Evolutionary conservation across 306 rosid genomes (phyloP).

Genomic region (Quercus engelmannii): DNA sequence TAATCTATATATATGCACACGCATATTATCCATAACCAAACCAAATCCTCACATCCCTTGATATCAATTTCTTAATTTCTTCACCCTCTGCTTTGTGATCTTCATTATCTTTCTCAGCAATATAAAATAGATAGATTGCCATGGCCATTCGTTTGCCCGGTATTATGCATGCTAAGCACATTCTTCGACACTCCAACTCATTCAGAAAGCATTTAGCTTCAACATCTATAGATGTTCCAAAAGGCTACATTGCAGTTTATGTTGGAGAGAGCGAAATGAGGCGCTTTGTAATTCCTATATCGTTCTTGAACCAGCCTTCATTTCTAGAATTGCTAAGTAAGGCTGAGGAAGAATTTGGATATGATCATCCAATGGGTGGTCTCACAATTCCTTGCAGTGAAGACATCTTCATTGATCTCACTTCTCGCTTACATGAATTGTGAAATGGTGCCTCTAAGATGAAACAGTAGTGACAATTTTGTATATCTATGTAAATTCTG

Average conservation of each 20-base stretch:
- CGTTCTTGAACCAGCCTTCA: constrained; percentile 38
- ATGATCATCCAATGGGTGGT: constrained; percentile 34
- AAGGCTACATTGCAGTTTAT: constrained; percentile 37
- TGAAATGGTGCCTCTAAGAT: neutral
- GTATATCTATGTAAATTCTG: neutral
- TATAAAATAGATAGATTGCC: too few relatives aligned
- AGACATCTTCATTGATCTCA: neutral
- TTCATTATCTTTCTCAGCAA: neutral
- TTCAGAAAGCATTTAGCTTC: neutral
- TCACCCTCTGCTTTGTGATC: too few relatives aligned
- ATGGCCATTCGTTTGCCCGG: neutral
- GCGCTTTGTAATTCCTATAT: constrained; percentile 31
- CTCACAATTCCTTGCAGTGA: constrained; percentile 32
- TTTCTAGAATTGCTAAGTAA: constrained; percentile 28
- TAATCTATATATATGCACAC: neutral
- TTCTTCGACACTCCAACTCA: constrained; percentile 1
- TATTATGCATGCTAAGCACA: neutral
- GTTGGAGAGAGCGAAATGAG: constrained; percentile 40
- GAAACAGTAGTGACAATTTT: neutral
- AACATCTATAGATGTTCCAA: constrained; percentile 11
- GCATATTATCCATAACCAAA: neutral
- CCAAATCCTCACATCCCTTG: neutral
- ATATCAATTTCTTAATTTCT: neutral
- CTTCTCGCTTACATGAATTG: neutral
- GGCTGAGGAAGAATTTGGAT: constrained; percentile 41